A percentile compares a stretch with the other conserved stretches of the same genome.
phyloP scores from a whole-genome alignment of 1,284 basidiomycete genomes.

The Sanghuangporus weigelae region DNA sequence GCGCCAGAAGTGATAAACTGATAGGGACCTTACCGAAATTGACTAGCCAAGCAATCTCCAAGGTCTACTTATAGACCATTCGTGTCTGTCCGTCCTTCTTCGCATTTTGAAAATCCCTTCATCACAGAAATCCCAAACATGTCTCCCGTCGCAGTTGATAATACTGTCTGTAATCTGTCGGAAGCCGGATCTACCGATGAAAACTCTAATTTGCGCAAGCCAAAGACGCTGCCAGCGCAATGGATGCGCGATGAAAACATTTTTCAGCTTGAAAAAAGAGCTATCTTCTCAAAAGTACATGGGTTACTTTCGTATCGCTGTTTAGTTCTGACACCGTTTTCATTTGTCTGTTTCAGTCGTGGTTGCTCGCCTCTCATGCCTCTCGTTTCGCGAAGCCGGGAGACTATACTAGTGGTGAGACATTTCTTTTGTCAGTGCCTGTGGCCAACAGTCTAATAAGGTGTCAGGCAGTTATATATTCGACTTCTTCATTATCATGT shows the following conservation, averaged over 20 bases:
- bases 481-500: slow-evolving; percentile 18
- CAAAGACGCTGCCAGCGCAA: slow-evolving; percentile 15
- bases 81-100: not conserved
- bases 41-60: not conserved
- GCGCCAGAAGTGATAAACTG: not conserved
- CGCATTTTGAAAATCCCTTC: not conserved
- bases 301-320: not conserved
- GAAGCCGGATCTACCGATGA: not conserved
- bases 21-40: not conserved
- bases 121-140: not conserved
- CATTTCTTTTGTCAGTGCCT: not conserved
- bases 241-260: slow-evolving; percentile 16
- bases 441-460: not conserved
- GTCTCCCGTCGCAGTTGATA: slow-evolving; percentile 7
- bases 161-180: not conserved
- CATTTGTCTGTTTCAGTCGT: slow-evolving; percentile 8
- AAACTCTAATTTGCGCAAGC: not conserved
- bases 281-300: slow-evolving; percentile 24
- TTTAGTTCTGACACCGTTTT: not conserved
- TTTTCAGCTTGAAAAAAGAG: slow-evolving; percentile 24
- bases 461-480: slow-evolving; percentile 14
- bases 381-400: slow-evolving; percentile 23
- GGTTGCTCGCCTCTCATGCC: slow-evolving; percentile 21
- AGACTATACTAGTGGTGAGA: slow-evolving; percentile 21
- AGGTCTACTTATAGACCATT: not conserved